These are phyloP conservation scores for Colletotrichum gigasporum DNA, from an alignment of 2,329 filamentous ascomycete genomes.

Conservation along the genomic window DNA sequence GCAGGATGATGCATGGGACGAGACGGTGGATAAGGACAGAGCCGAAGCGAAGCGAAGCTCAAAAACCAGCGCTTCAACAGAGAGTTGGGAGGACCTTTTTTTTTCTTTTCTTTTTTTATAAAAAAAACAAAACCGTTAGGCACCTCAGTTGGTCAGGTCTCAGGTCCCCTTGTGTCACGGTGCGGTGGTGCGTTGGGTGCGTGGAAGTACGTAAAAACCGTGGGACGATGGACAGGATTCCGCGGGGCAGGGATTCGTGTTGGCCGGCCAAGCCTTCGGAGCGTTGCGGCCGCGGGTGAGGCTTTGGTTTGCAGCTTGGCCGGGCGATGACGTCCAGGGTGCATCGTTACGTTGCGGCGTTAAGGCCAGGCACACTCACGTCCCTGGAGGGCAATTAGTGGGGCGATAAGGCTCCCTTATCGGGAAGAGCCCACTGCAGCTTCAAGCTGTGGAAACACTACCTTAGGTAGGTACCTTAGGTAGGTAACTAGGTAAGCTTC, in stretches of 20 bases:
- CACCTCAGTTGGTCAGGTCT: no score
- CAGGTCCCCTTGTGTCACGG: background rate
- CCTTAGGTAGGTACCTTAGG: no score
- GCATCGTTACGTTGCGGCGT: background rate
- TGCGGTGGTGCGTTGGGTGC: background rate
- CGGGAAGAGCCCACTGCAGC: background rate
- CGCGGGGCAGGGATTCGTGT: slow-evolving; percentile 12
- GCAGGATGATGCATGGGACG: slow-evolving; percentile 17
- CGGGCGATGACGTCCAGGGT: slow-evolving; percentile 12
- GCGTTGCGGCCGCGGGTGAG: slow-evolving; percentile 5
- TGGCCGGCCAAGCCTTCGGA: slow-evolving; percentile 1
- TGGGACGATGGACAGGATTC: background rate
- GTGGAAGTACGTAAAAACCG: background rate
- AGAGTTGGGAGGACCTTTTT: background rate
- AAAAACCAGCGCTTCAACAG: background rate
- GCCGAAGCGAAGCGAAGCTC: background rate
- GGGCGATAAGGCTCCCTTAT: slow-evolving; percentile 13
- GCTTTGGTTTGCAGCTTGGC: slow-evolving; percentile 22
- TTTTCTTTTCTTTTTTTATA: no score
- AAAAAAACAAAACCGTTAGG: no score
- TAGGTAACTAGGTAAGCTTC: background rate
- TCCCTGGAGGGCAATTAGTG: slow-evolving; percentile 2
- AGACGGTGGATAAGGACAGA: background rate
- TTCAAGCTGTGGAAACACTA: no score
- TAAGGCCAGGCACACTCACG: background rate